phyloP scores from a whole-genome alignment of 129 eudicot genomes.

The Pulicaria dysenterica region DNA sequence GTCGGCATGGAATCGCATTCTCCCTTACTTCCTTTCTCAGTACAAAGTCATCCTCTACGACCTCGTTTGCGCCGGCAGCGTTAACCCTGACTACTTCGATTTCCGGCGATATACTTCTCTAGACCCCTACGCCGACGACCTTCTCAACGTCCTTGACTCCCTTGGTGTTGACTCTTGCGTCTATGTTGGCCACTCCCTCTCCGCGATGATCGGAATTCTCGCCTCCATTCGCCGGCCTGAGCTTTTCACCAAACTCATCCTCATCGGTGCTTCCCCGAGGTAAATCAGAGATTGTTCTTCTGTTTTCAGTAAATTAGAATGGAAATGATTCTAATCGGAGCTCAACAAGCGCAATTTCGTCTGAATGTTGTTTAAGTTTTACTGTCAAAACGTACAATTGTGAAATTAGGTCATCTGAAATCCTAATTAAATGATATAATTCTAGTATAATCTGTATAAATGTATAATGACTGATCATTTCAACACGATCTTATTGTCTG shows the following conservation, averaged over 20 bases:
- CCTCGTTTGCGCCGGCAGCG: constrained; percentile 94
- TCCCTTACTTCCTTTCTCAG: constrained; percentile 55
- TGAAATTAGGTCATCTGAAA: background rate
- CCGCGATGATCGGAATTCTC: constrained; percentile 87
- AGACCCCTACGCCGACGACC: constrained; percentile 84
- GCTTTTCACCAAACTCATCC: constrained; percentile 83
- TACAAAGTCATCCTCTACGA: constrained; percentile 76
- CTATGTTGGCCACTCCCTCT: constrained; percentile 92
- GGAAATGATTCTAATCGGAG: background rate
- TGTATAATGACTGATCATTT: background rate
- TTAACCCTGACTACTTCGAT: constrained; percentile 89
- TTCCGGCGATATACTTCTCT: constrained; percentile 72
- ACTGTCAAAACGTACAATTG: background rate
- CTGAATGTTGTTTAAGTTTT: background rate
- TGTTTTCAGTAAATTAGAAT: background rate
- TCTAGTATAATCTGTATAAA: background rate
- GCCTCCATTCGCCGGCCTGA: constrained; percentile 91
- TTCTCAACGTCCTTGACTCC: constrained; percentile 71
- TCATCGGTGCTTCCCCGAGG: constrained; percentile 97
- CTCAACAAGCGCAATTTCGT: background rate
- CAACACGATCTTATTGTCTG: no score
- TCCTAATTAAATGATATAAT: background rate
- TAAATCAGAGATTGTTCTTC: constrained; percentile 7
- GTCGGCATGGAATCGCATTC: constrained; percentile 87
- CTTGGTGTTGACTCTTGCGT: constrained; percentile 63